Conservation (phyloP, 805 yeast species). For the Scheffersomyces coipomensis region DNA sequence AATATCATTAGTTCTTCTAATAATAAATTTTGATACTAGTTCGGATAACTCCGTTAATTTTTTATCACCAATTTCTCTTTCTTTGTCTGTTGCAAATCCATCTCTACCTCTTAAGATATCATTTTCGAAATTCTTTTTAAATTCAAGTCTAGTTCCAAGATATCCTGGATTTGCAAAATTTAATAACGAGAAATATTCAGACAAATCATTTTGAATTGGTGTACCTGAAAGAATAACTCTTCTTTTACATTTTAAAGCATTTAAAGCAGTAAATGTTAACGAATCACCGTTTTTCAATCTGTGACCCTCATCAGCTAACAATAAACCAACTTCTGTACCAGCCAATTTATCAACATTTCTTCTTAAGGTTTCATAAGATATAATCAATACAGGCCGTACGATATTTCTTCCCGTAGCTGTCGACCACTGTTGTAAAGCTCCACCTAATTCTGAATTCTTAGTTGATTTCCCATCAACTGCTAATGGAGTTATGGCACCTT, state of each 20-base stretch:
- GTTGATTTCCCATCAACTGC: conserved; percentile 91
- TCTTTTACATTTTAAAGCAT: conserved; percentile 79
- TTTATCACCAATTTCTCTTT: conserved; percentile 62
- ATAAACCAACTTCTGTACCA: conserved; percentile 77
- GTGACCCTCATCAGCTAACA: conserved; percentile 59
- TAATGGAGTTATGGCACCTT: conserved; percentile 81
- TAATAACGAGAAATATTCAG: conserved; percentile 87
- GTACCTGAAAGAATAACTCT: conserved; percentile 94
- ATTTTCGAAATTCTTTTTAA: conserved; percentile 79
- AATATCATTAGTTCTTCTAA: conserved; percentile 93
- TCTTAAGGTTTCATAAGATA: conserved; percentile 90
- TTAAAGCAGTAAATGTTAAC: conserved; percentile 81
- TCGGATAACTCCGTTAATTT: conserved; percentile 70
- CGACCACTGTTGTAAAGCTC: conserved; percentile 79
- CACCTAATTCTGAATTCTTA: conserved; percentile 65
- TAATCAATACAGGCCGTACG: conserved; percentile 89
- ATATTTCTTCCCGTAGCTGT: conserved; percentile 82
- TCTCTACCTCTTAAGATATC: conserved; percentile 85
- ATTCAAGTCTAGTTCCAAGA: conserved; percentile 79
- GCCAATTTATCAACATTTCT: conserved; percentile 75
- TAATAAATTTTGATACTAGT: conserved; percentile 84
- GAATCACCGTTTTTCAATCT: conserved; percentile 74
- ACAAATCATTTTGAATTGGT: conserved; percentile 92
- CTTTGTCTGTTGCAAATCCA: conserved; percentile 81
- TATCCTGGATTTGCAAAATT: conserved; percentile 94